These are phyloP conservation scores for Boletellus dicymbophilus DNA, from an alignment of 1,284 basidiomycete species.

Conservation along the genomic window DNA sequence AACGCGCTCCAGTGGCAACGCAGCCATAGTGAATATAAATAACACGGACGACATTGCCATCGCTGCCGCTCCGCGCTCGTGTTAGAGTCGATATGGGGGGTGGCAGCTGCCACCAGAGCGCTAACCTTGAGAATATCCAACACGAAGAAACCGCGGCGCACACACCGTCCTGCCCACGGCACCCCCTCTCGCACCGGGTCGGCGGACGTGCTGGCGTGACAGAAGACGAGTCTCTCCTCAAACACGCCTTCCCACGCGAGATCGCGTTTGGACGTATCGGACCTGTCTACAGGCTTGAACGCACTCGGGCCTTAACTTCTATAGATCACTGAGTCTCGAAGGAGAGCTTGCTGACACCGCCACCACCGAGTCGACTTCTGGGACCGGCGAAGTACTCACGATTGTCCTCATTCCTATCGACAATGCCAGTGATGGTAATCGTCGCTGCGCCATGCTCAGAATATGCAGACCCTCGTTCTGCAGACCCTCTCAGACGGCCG, in stretches of 20 bases:
- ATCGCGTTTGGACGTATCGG: slow-evolving; percentile 60
- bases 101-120: too few relatives aligned
- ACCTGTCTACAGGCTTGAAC: slow-evolving; percentile 10
- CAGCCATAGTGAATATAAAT: too few relatives aligned
- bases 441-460: too few relatives aligned
- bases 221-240: slow-evolving; percentile 83
- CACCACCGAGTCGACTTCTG: neutral
- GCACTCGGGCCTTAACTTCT: slow-evolving; percentile 60
- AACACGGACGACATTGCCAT: too few relatives aligned
- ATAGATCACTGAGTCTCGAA: slow-evolving; percentile 77
- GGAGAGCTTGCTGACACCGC: slow-evolving; percentile 43
- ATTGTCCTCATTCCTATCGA: slow-evolving; percentile 4
- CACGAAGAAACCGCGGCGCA: slow-evolving; percentile 1
- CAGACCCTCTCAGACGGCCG: slow-evolving; percentile 83
- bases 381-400: slow-evolving; percentile 33
- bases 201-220: slow-evolving; percentile 84
- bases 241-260: slow-evolving; percentile 76
- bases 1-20: too few relatives aligned
- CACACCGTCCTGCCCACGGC: slow-evolving; percentile 25
- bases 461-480: slow-evolving; percentile 74
- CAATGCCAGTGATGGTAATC: neutral
- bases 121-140: too few relatives aligned
- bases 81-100: too few relatives aligned
- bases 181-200: slow-evolving; percentile 61
- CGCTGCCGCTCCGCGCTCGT: too few relatives aligned